Percentiles rank a stretch among this genome's conserved stretches.
Evolutionary conservation across 495 filamentous ascomycete species (phyloP).

Genomic region (Parachaetomium inaequale): DNA sequence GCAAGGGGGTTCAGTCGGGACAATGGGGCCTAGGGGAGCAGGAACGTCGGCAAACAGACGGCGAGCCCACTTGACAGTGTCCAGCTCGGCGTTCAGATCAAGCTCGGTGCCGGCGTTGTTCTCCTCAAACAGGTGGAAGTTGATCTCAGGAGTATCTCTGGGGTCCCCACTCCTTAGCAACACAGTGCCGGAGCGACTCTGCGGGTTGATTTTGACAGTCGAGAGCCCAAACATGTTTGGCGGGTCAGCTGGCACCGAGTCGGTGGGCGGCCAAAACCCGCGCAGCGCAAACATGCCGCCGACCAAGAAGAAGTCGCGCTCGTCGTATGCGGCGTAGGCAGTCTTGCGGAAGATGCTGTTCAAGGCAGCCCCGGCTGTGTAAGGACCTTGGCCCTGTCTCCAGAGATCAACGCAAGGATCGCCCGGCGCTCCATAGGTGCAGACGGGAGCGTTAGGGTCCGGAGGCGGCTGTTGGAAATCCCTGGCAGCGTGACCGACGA

Average conservation of each 20-base stretch:
- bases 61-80: conserved; percentile 55
- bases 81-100: conserved; percentile 48
- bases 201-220: conserved; percentile 31
- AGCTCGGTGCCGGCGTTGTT: conserved; percentile 16
- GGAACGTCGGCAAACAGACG: conserved; percentile 18
- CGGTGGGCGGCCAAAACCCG: conserved; percentile 33
- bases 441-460: conserved; percentile 13
- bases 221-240: conserved; percentile 19
- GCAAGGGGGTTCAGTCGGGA: conserved; percentile 46
- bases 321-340: conserved; percentile 8
- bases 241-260: conserved; percentile 14
- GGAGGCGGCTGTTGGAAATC: conserved; percentile 3
- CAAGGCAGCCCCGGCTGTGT: conserved; percentile 10
- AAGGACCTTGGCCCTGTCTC: conserved; percentile 19
- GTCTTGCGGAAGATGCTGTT: conserved; percentile 22
- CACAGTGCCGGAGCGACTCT: conserved; percentile 42
- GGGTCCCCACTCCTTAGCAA: conserved; percentile 42
- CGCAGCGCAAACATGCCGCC: conserved; percentile 29
- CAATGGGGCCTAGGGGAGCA: conserved; percentile 37
- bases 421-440: conserved; percentile 26
- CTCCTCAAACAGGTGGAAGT: conserved; percentile 46
- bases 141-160: conserved; percentile 42
- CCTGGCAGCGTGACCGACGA: conserved; percentile 27
- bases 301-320: conserved; percentile 35
- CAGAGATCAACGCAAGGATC: conserved; percentile 25